Conservation (phyloP, 352 stramenopile genomes). For the Blastocystis sp. region DNA sequence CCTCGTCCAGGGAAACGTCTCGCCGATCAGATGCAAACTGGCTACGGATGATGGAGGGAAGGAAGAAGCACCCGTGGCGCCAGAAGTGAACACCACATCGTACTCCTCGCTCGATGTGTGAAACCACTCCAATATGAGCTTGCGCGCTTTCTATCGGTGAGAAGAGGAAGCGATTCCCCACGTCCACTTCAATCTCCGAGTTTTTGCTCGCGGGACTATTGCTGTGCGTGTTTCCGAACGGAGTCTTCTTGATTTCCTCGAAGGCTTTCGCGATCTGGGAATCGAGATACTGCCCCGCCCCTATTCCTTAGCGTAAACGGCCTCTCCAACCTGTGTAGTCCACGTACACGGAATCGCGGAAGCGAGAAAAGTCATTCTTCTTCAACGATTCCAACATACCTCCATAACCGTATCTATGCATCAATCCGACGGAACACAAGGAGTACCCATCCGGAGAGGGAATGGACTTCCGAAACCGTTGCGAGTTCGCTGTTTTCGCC, state of each 20-base stretch:
- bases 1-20: slow-evolving; percentile 61
- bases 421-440: neutral
- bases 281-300: slow-evolving; percentile 42
- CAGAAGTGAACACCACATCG: slow-evolving; percentile 56
- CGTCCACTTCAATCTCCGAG: slow-evolving; percentile 42
- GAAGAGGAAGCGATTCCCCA: neutral
- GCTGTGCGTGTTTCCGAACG: slow-evolving; percentile 63
- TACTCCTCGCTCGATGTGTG: slow-evolving; percentile 35
- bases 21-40: slow-evolving; percentile 55
- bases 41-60: neutral
- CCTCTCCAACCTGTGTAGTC: slow-evolving; percentile 20
- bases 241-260: slow-evolving; percentile 45
- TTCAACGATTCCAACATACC: slow-evolving; percentile 6
- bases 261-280: slow-evolving; percentile 43
- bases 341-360: slow-evolving; percentile 41
- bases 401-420: slow-evolving; percentile 39
- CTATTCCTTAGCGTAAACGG: neutral
- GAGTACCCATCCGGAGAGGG: neutral
- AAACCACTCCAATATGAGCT: slow-evolving; percentile 53
- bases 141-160: slow-evolving; percentile 22
- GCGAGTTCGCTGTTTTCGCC: neutral
- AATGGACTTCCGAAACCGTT: slow-evolving; percentile 4
- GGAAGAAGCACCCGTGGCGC: neutral
- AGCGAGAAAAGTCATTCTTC: slow-evolving; percentile 44
- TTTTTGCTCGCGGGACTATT: slow-evolving; percentile 61